Base-by-base conservation (phyloP, 1,284 basidiomycete species). In the Tranzscheliella williamsii region DNA sequence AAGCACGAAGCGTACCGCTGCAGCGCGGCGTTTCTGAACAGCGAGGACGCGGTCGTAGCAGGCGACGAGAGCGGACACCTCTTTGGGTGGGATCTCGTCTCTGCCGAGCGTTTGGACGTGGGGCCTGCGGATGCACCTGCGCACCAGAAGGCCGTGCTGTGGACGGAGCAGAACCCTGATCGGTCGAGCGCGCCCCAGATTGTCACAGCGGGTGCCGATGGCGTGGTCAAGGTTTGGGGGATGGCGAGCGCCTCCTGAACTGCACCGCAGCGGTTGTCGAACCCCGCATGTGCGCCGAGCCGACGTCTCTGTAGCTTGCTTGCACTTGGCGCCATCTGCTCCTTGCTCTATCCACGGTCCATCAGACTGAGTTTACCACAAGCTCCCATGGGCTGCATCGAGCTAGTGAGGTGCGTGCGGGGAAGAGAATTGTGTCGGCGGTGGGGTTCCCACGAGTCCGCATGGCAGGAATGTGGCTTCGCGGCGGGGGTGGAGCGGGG, bases 51-150 rank as follows among this genome's bases (percentile, higher is more conserved):
- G 15, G 86, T 97, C 4, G 75, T 96, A 2, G 86, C 85, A 32
- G 94, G 94, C 4, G 95, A 97, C 75, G 93, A 96, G 76, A 83
- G 86, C 4, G 95, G 95, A 0, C 80, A 79, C 49, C 80, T 98
- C 5, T 92, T 90, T 87, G 85, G 85, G 29, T 99, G 94, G 93
- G 91, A 94, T 72, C 80, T 96, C 43, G 83, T 95, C 22, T 48
- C 56, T 15, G 24, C 33, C 3, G 41, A 61, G 23, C 33, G 35
- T 13, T 18, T 42, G 3, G 7, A 17, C 7, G 44, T 56, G 22
- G 46, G 60, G 32, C 16, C 84, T 84, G 18, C 85, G 84, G 63
- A 86, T 85, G 32, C 88, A 86, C 85, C 85, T 73, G 84, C 85
- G 2, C 91, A 95, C 75, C 82, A 85, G 37, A 90, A 88, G 75